Evolutionary conservation across 73 alveolate species (phyloP).

Genomic region (Paramecium sexaurelia): DNA sequence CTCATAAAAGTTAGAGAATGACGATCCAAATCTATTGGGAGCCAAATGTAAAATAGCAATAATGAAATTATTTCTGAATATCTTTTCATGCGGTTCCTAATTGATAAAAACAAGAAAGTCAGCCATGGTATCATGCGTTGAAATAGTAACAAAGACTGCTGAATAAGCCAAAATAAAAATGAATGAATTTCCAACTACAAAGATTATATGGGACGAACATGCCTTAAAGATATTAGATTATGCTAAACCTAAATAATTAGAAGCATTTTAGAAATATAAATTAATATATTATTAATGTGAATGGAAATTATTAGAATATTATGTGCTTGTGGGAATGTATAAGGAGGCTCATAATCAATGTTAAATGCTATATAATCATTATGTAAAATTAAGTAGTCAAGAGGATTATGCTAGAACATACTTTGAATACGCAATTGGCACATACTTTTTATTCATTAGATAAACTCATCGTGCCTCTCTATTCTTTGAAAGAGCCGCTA

Average conservation of each 20-base stretch:
- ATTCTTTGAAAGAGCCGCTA: constrained; percentile 20
- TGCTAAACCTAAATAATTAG: constrained; percentile 41
- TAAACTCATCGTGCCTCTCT: neutral
- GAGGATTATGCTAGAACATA: neutral
- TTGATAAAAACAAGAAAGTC: neutral
- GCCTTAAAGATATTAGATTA: neutral
- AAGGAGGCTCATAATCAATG: neutral
- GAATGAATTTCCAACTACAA: neutral
- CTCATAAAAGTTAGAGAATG: neutral
- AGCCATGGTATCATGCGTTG: neutral
- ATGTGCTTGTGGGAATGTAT: neutral
- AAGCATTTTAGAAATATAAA: constrained; percentile 30
- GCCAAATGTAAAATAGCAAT: constrained; percentile 23
- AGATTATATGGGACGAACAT: constrained; percentile 27
- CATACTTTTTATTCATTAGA: neutral
- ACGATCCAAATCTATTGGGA: neutral
- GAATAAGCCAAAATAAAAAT: constrained; percentile 9
- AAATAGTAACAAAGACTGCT: neutral
- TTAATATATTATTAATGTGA: constrained; percentile 30
- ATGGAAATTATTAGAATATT: constrained; percentile 13
- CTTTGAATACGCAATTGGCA: constrained; percentile 23
- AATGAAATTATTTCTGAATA: neutral
- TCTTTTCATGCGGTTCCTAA: neutral
- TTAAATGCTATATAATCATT: neutral
- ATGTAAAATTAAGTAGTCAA: neutral